Conservation (phyloP, 2,329 filamentous ascomycete species). For the Leptographium wingfieldii region DNA sequence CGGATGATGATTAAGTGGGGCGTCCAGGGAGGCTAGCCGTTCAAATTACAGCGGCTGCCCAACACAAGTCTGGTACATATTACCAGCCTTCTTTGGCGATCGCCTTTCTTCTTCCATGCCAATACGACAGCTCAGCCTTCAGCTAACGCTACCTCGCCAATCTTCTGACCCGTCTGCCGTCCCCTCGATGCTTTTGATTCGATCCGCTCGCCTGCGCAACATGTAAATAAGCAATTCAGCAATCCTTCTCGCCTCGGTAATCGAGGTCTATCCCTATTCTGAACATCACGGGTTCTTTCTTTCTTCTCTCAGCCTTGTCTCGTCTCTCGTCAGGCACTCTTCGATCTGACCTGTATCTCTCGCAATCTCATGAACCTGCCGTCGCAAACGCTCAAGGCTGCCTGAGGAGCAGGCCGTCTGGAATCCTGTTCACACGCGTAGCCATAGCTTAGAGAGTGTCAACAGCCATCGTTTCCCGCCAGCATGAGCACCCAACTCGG, state of each 20-base stretch:
- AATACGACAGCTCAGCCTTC: neutral
- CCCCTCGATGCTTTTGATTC: neutral
- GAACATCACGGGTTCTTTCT: neutral
- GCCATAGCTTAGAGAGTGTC: neutral
- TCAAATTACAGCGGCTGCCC: neutral
- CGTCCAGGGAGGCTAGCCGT: neutral
- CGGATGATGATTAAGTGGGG: neutral
- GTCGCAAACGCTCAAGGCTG: neutral
- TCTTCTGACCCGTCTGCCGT: neutral
- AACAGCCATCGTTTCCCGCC: neutral
- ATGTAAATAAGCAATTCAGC: neutral
- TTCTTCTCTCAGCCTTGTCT: neutral
- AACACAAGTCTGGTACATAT: neutral
- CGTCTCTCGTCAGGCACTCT: neutral
- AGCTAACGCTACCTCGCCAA: neutral
- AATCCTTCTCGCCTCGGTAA: neutral
- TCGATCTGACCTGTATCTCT: neutral
- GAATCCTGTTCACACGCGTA: neutral
- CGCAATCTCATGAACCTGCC: neutral
- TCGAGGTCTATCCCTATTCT: neutral
- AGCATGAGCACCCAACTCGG: conserved; percentile 7
- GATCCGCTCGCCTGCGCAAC: neutral
- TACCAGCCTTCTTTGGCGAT: neutral
- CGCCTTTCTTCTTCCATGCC: neutral
- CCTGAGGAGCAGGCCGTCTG: neutral